Evolutionary conservation across 371 early-diverging fungal genomes (phyloP).

Genomic region (Circinella minor): DNA sequence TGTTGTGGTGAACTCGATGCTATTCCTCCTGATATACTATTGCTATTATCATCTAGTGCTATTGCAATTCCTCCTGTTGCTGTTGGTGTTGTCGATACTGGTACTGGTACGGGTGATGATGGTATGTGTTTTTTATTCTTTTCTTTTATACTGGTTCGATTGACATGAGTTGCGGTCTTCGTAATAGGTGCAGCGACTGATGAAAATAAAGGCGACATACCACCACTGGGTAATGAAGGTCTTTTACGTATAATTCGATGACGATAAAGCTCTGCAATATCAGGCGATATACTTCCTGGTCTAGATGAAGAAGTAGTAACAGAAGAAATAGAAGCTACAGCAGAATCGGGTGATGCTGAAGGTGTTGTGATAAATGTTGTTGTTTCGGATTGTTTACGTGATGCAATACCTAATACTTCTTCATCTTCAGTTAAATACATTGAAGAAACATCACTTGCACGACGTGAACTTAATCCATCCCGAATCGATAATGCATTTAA

Average conservation of each 20-base stretch:
- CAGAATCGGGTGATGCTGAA: background rate
- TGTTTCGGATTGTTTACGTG: conserved; percentile 8
- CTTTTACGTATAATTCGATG: conserved; percentile 48
- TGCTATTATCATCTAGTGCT: too few relatives aligned
- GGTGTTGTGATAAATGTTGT: background rate
- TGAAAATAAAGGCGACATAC: conserved; percentile 8
- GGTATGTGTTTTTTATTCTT: background rate
- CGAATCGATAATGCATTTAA: conserved; percentile 16
- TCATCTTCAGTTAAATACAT: conserved; percentile 25
- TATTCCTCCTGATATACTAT: too few relatives aligned
- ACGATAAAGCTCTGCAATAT: conserved; percentile 35
- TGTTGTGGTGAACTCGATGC: conserved; percentile 33
- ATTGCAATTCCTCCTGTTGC: too few relatives aligned
- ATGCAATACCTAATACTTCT: conserved; percentile 10
- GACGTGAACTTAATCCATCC: conserved; percentile 19
- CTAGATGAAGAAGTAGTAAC: background rate
- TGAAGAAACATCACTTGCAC: conserved; percentile 25
- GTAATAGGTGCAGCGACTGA: conserved; percentile 12
- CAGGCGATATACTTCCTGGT: conserved; percentile 18
- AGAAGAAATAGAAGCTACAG: background rate
- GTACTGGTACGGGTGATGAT: too few relatives aligned
- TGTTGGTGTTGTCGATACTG: too few relatives aligned
- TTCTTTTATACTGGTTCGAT: background rate
- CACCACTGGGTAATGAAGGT: conserved; percentile 36
- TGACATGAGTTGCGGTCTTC: background rate